Evolutionary conservation across 129 eudicot species (phyloP).

Genomic region (Ambrosia artemisiifolia): DNA sequence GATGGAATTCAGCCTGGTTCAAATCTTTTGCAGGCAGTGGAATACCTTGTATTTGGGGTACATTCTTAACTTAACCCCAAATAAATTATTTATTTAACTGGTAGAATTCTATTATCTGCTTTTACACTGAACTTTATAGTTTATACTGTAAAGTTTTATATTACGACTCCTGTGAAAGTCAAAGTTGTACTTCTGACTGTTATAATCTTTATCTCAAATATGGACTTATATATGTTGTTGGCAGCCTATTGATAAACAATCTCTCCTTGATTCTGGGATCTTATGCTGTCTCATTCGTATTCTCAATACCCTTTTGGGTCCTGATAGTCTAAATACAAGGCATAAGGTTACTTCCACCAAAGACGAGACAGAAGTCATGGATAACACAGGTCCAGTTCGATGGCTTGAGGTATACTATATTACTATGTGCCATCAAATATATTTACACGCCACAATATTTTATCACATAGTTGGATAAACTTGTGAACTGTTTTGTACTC

Average conservation of each 20-base stretch:
- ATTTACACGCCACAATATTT: background rate
- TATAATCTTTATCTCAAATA: background rate
- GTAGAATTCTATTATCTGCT: background rate
- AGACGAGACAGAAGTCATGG: slow-evolving; percentile 22
- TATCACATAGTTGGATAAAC: background rate
- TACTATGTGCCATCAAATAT: background rate
- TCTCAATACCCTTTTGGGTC: slow-evolving; percentile 71
- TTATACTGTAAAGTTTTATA: background rate
- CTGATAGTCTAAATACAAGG: slow-evolving; percentile 40
- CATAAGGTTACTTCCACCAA: slow-evolving; percentile 28
- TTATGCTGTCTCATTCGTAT: slow-evolving; percentile 80
- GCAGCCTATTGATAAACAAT: slow-evolving; percentile 93
- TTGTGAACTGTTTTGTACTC: background rate
- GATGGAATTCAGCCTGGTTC: slow-evolving; percentile 88
- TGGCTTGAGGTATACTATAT: slow-evolving; percentile 65
- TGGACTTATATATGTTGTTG: slow-evolving; percentile 13
- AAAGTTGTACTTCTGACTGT: no score
- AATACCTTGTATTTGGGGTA: slow-evolving; percentile 93
- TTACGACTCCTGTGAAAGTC: background rate
- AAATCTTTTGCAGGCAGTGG: slow-evolving; percentile 84
- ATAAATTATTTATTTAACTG: no score
- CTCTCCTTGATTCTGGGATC: slow-evolving; percentile 93
- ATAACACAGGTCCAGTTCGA: slow-evolving; percentile 37
- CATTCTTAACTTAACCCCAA: slow-evolving; percentile 1
- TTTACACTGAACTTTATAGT: background rate